These are phyloP conservation scores for Pestalotiopsis sp. DNA, from an alignment of 2,329 filamentous ascomycete species.

Conservation along the genomic window DNA sequence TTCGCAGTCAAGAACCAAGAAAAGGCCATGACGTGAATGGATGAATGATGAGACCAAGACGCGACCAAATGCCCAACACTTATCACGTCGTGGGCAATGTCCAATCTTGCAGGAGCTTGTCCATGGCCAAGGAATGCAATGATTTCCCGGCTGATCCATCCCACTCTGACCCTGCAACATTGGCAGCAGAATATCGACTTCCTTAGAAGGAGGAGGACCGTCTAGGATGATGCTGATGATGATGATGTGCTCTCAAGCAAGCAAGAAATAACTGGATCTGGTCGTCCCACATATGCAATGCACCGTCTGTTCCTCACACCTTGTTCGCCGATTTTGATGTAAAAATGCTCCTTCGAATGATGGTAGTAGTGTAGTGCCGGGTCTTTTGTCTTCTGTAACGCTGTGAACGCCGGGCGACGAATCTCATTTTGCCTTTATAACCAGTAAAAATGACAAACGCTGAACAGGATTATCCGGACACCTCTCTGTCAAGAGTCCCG, in stretches of 20 bases:
- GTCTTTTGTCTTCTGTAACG: conserved; percentile 12
- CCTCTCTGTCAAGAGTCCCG: too few species aligned
- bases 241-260: background rate
- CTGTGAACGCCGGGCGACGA: conserved; percentile 5
- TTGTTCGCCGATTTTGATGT: conserved; percentile 11
- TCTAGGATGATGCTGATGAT: background rate
- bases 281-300: background rate
- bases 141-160: too few species aligned
- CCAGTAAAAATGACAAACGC: background rate
- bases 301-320: background rate
- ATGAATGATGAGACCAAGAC: background rate
- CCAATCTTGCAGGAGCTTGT: too few species aligned
- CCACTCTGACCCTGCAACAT: background rate
- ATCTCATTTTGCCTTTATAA: conserved; percentile 9
- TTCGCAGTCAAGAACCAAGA: background rate
- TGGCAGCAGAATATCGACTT: background rate
- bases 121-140: too few species aligned
- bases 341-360: conserved; percentile 11
- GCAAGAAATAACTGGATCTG: background rate
- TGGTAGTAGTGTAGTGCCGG: conserved; percentile 1
- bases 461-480: background rate
- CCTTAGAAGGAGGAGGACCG: background rate
- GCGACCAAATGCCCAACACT: background rate
- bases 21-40: background rate
- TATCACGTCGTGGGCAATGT: too few species aligned